Base-by-base conservation (phyloP, 129 eudicot species). In the Flaveria trinervia region DNA sequence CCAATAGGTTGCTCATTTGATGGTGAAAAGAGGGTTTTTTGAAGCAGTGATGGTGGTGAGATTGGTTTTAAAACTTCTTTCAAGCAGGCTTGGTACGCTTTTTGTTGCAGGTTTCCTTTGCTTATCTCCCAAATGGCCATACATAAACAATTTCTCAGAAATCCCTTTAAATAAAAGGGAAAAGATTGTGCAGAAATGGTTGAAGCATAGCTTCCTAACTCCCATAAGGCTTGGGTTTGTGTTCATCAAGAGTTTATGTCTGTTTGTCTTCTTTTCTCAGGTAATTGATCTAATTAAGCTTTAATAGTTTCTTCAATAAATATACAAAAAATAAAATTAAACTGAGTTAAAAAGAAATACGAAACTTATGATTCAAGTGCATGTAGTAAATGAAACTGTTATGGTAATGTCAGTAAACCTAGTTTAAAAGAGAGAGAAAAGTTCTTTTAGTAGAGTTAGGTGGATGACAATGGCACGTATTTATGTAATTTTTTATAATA, bases 211-310 rank as follows among this genome's bases (percentile, higher is more conserved):
- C 71, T 46, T 84, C 44, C 11, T 92, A 5, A 83, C 89, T 1
- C 94, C 92, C 18, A 75, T 92, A 60, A 87, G 98, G 65, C 79
- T 90, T 9, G 86, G 85, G 28, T 88, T 92, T 64, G 84, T 86
- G 20, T 80, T 89, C 77, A 75, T 88, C 84, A 92, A 90, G 69
- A 75, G 79, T 51, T 68, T 92, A 69, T 84, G 96, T 55, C 65
- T 76, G 57, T 76, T 82, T 30, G 81, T 72, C 83, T 86, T 86
- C 88, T 88, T 90, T 84, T 73, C 93, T 72, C 87, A 79, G 94
- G 98, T 92, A 20, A 54, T 51, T 51, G 7, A 52, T 52, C 9
- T 30, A 4, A 30, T 30, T 3, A 30, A 4, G 39, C 39, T 4
- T 44, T 44, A 7, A 9, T 44, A 10, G 13, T 44, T 44, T 8